Conservation (phyloP, 1,139 yeast genomes). For the Blastobotrys raffinosifermentans region DNA sequence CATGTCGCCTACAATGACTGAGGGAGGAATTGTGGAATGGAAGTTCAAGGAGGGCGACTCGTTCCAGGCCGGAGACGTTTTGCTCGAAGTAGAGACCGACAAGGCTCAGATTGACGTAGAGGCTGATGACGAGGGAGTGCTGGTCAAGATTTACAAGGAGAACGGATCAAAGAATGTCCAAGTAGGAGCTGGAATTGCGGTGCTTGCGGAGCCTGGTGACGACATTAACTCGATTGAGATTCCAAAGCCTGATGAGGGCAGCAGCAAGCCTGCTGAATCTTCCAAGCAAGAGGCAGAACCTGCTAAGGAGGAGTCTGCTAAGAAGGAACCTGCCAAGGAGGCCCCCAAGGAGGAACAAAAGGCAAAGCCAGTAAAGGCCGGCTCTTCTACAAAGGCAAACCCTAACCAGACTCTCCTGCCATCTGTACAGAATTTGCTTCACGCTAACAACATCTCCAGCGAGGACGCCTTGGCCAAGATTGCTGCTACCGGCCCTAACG, state of each 20-base stretch:
- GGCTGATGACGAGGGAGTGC: constrained; percentile 84
- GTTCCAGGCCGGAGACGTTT: constrained; percentile 78
- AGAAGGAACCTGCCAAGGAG: constrained; percentile 17
- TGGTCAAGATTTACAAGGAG: constrained; percentile 66
- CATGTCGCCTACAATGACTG: constrained; percentile 98
- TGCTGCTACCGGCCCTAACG: constrained; percentile 83
- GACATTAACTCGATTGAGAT: constrained; percentile 59
- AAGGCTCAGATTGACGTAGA: constrained; percentile 92
- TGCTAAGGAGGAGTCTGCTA: constrained; percentile 12
- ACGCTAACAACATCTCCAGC: constrained; percentile 52
- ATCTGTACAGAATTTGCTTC: constrained; percentile 66
- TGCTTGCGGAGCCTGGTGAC: constrained; percentile 81
- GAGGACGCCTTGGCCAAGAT: constrained; percentile 69
- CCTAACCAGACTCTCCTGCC: constrained; percentile 68
- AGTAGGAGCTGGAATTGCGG: constrained; percentile 89
- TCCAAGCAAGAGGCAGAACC: constrained; percentile 24
- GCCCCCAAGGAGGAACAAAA: constrained; percentile 14
- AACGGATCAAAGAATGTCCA: constrained; percentile 74
- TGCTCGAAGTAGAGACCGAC: constrained; percentile 87
- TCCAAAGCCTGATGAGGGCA: constrained; percentile 43
- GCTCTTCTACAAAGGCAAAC: constrained; percentile 37
- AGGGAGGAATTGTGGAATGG: constrained; percentile 96
- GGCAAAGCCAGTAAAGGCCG: constrained; percentile 14
- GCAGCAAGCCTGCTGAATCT: constrained; percentile 19
- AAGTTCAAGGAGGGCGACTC: constrained; percentile 75